Evolutionary conservation across 2,329 filamentous ascomycete species (phyloP), one percentile per base, ranked within the genome.

Genomic region (Alternaria solani): DNA sequence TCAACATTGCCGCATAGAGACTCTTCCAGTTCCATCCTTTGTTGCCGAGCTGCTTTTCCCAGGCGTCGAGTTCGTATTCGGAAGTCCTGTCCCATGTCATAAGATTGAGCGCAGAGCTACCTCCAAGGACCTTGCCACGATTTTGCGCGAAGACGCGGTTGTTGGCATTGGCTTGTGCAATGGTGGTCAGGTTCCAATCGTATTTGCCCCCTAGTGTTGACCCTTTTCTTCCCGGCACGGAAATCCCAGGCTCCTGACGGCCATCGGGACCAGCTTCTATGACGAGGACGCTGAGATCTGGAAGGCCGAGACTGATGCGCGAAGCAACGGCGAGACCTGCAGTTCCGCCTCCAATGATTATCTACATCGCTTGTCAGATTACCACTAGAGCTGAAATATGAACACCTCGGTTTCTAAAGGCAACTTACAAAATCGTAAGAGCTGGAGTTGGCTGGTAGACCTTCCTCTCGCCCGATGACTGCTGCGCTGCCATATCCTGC

Each of bases 81-180:
- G 61, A 66, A 12, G 66, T 72, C 12, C 75, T 73, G 54, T 77
- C 75, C 71, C 72, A 75, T 43, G 70, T 69, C 65, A 78, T 71
- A 8, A 81, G 75, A 61, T 84, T 83, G 11, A 84, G 69, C 0
- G 80, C 79, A 11, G 77, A 82, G 20, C 80, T 81, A 23, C 83
- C 83, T 8, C 83, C 83, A 5, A 85, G 77, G 1, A 84, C 80
- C 42, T 81, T 81, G 48, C 81, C 83, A 9, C 82, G 80, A 36
- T 80, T 80, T 18, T 82, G 79, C 5, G 71, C 57, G 9, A 83
- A 76, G 4, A 75, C 67, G 1, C 81, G 79, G n/a, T 79, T 78
- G 20, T 79, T 78, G 7, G 81, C 77, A 41, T 69, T 65, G 1
- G 72, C 51, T 52, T 84, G 82, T 0, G 80, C 72, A 5, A 81